Evolutionary conservation across 2,329 filamentous ascomycete species (phyloP), one percentile per base, ranked within the genome.

Genomic region (Orbilia blumenaviensis): DNA sequence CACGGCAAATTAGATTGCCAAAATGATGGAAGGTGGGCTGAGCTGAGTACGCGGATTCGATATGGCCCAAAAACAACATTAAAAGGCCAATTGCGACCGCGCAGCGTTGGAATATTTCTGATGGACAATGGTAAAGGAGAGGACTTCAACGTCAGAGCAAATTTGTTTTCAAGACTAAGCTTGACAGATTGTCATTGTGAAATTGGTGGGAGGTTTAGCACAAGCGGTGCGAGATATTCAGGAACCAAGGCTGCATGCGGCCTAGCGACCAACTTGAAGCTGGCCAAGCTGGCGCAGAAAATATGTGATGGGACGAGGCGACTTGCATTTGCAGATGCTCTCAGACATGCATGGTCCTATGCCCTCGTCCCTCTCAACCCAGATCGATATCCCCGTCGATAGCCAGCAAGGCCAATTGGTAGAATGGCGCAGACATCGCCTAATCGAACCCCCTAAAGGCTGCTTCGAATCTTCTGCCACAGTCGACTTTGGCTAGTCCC

Each of bases 301-400:
- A 63, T 74, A 67, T 68, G 71, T 75, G 71, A 75, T 75, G 71
- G 71, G 71, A 75, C 62, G 71, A 68, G 66, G 62, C 71, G 71
- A 75, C 56, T 12, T 75, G 71, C 71, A 75, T 56, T 56, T 75
- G 71, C 71, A 75, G 71, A 75, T 27, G 44, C 71, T 62, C 69
- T 64, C 62, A 75, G 46, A 66, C 61, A 46, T 66, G 54, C 54
- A 44, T 56, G 52, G 52, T 56, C 52, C 52, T 56, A 56, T 29
- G 50, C 46, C 56, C 16, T 29, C 23, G 1, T 32, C 38, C 44
- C 56, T 54, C 60, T 46, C 52, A 56, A 56, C 29, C 52, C 52
- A 14, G 52, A 56, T 56, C 52, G 52, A 56, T 56, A 56, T 56
- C 52, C 52, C 52, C 52, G 52, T 56, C 52, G 52, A 56, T 56